Evolutionary conservation across 176 grass and related monocot genomes (phyloP), one percentile per base, ranked within the genome.

Genomic region (Canna indica): DNA sequence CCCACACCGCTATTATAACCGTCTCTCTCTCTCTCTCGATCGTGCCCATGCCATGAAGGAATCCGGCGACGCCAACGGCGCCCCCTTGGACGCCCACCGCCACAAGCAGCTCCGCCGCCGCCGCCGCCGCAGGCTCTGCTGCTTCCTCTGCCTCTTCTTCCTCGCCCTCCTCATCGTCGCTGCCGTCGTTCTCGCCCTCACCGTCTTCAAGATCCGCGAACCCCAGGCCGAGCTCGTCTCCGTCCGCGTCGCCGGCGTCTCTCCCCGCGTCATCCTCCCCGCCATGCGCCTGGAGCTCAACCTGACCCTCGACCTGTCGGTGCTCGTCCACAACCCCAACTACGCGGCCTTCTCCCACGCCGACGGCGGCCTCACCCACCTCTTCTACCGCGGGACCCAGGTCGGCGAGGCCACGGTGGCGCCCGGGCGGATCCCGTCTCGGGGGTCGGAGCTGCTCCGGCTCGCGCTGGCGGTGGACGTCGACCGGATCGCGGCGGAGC

Each of bases 241-340:
- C 0, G 65, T 69, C 1, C 62, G 64, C 32, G 82, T 84, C 48
- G 71, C 73, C 1, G 89, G 94, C 24, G 64, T 67, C 0, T 30
- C 72, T 20, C 91, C 87, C 8, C 25, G 45, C 25, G 62, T 95
- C 69, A 63, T 72, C 33, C 34, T 80, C 0, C 94, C 94, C 0
- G 0, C 79, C 46, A 0, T 76, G 14, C 24, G 59, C 52, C 12
- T 93, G 44, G 31, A 78, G 64, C 72, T 99, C 59, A 99, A 99
- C 75, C 5, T 90, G 38, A 99, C 89, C 39, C 77, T 99, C 45
- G 46, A 44, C 68, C 80, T 99, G 62, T 20, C 50, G 17, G 82
- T 85, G 36, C 78, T 81, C 46, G 82, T 99, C 17, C 53, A 78
- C 68, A 99, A 99, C 78, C 94, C 84, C 35, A 99, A 99, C 72